phyloP scores from a whole-genome alignment of 1,139 yeast genomes.

The Suzukiozyma palmioleophila region DNA sequence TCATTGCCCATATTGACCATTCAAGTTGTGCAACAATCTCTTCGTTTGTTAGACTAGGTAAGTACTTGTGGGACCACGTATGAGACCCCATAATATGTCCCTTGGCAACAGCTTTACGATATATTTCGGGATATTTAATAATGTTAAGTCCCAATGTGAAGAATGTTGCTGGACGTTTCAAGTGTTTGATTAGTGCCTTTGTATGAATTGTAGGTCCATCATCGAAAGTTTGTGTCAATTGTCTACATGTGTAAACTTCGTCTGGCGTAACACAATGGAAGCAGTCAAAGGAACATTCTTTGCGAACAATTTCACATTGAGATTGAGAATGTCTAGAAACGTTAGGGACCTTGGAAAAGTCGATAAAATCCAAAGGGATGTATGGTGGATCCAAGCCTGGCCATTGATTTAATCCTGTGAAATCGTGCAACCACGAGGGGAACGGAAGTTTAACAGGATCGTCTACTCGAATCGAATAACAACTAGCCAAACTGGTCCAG shows the following conservation, averaged over 20 bases:
- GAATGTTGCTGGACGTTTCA: slow-evolving; percentile 62
- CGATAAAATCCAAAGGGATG: slow-evolving; percentile 70
- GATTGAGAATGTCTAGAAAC: slow-evolving; percentile 55
- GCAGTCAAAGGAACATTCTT: slow-evolving; percentile 81
- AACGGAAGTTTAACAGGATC: slow-evolving; percentile 38
- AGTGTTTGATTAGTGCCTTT: slow-evolving; percentile 46
- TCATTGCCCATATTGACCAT: slow-evolving; percentile 98
- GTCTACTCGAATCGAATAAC: neutral
- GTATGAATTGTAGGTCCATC: slow-evolving; percentile 90
- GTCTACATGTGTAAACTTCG: slow-evolving; percentile 72
- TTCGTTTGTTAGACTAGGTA: slow-evolving; percentile 75
- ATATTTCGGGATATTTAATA: slow-evolving; percentile 70
- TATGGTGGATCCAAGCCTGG: slow-evolving; percentile 86
- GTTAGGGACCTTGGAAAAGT: slow-evolving; percentile 47
- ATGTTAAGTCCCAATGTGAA: slow-evolving; percentile 83
- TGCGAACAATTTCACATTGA: slow-evolving; percentile 43
- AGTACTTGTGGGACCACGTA: slow-evolving; percentile 87
- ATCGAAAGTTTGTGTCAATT: slow-evolving; percentile 82
- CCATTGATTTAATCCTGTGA: slow-evolving; percentile 76
- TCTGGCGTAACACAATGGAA: slow-evolving; percentile 71
- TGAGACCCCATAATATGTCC: slow-evolving; percentile 88
- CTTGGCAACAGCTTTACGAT: slow-evolving; percentile 45
- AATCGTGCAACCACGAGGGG: slow-evolving; percentile 73
- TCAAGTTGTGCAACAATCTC: slow-evolving; percentile 82
- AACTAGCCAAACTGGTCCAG: neutral